These are phyloP conservation scores for Senecio squalidus DNA, from an alignment of 140 eudicot species.

Conservation along the genomic window DNA sequence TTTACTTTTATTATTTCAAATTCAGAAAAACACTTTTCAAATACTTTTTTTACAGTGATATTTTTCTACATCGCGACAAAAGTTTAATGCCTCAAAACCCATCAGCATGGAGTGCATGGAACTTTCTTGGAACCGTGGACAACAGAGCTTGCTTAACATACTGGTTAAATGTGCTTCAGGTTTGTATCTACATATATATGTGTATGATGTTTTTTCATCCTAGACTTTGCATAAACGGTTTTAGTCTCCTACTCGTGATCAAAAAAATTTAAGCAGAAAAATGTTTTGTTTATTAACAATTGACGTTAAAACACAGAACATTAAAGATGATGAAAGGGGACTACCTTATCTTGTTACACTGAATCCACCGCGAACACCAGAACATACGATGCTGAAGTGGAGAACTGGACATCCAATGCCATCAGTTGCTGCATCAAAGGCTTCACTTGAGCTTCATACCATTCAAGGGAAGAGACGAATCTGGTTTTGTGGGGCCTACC, in stretches of 20 bases:
- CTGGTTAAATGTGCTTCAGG: slow-evolving; percentile 97
- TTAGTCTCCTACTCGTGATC: too few relatives aligned
- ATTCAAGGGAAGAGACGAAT: slow-evolving; percentile 94
- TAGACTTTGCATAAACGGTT: too few relatives aligned
- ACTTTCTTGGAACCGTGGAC: slow-evolving; percentile 69
- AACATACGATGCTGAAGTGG: slow-evolving; percentile 68
- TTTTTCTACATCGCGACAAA: slow-evolving; percentile 83
- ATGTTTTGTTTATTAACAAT: background rate
- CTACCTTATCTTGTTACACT: slow-evolving; percentile 73
- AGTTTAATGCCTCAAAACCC: slow-evolving; percentile 81
- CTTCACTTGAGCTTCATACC: slow-evolving; percentile 52
- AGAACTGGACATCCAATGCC: slow-evolving; percentile 91
- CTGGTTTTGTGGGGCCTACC: slow-evolving; percentile 99
- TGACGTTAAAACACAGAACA: slow-evolving; percentile 49
- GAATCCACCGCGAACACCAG: slow-evolving; percentile 71
- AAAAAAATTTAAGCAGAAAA: background rate
- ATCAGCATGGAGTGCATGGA: slow-evolving; percentile 99
- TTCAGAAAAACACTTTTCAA: background rate
- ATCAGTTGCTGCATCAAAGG: slow-evolving; percentile 88
- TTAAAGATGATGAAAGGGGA: slow-evolving; percentile 40
- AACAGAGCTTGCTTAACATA: slow-evolving; percentile 77
- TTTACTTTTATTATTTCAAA: slow-evolving; percentile 6
- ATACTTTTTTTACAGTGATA: slow-evolving; percentile 57
- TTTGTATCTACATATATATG: slow-evolving; percentile 3
- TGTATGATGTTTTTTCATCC: too few relatives aligned